Base-by-base conservation (phyloP, 257 asterid species). In the Craterostigma plantagineum region DNA sequence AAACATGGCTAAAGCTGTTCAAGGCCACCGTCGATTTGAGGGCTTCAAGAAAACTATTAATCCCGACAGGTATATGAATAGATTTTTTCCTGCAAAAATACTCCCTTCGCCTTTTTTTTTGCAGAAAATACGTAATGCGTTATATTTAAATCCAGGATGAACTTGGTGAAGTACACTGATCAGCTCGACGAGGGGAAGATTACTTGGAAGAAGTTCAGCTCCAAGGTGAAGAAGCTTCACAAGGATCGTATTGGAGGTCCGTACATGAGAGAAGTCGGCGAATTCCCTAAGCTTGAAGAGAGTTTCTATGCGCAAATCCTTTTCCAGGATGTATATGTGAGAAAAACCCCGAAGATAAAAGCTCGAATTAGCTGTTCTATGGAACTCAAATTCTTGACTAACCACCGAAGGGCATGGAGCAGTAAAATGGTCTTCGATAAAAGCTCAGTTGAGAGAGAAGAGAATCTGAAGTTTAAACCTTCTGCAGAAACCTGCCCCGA, bases 31-130 rank as follows among this genome's bases (percentile, higher is more conserved):
- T 9, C 15, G 38, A 30, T 48, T 33, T 13, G 42, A 48, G 30
- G 52, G 52, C 2, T 48, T 48, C 30, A 35, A 16, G 42, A 7
- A 7, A 9, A 48, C 52, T 30, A 48, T 48, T 11, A 48, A 48
- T 11, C 52, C 52, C 42, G 52, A 48, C 41, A 34, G 52, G 52
- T 48, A 13, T n/a, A n/a, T n/a, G n/a, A n/a, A n/a, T n/a, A n/a
- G n/a, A n/a, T n/a, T n/a, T n/a, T n/a, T n/a, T 4, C 27, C 2
- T 9, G 11, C 12, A 10, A 36, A 36, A 12, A 36, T 12, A n/a
- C n/a, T n/a, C n/a, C n/a, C n/a, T n/a, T n/a, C n/a, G n/a, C n/a
- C n/a, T n/a, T n/a, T n/a, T n/a, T n/a, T n/a, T n/a, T n/a, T n/a
- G n/a, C n/a, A n/a, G n/a, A n/a, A n/a, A n/a, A n/a, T n/a, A n/a